These are phyloP conservation scores for Uronychia setigera DNA, from an alignment of 73 alveolate species.

Conservation along the genomic window DNA sequence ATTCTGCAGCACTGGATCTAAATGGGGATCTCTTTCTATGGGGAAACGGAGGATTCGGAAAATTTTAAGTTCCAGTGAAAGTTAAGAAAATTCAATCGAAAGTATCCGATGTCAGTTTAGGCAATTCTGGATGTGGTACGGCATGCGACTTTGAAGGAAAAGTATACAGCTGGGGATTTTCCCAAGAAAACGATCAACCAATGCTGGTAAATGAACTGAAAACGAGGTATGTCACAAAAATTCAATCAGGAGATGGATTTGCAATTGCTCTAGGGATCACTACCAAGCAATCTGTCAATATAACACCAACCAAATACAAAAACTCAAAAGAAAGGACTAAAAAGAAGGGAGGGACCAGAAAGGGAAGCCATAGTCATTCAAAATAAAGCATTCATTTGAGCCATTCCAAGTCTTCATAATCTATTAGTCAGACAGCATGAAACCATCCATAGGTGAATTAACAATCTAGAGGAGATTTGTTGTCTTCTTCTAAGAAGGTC, in stretches of 20 bases:
- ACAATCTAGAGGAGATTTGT: background rate
- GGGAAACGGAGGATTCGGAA: slow-evolving; percentile 85
- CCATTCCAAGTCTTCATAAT: background rate
- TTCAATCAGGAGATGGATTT: background rate
- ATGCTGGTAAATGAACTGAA: background rate
- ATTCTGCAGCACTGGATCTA: slow-evolving; percentile 76
- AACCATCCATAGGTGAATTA: background rate
- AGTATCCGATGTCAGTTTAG: background rate
- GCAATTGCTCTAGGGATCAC: background rate
- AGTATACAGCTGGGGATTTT: background rate
- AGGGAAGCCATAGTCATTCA: too few species aligned
- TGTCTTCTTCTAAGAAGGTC: background rate
- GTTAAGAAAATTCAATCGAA: background rate
- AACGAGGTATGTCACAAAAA: background rate
- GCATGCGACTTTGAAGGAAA: background rate
- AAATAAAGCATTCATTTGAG: too few species aligned
- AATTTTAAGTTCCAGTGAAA: slow-evolving; percentile 5
- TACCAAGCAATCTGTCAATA: background rate
- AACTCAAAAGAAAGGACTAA: background rate
- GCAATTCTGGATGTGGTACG: background rate
- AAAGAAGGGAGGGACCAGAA: background rate
- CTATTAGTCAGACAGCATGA: background rate
- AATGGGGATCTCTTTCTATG: slow-evolving; percentile 89
- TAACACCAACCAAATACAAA: background rate
- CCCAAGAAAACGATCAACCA: background rate